Evolutionary conservation across 441 rosid species (phyloP), one percentile per base, ranked within the genome.

Genomic region (Populus hybrid): DNA sequence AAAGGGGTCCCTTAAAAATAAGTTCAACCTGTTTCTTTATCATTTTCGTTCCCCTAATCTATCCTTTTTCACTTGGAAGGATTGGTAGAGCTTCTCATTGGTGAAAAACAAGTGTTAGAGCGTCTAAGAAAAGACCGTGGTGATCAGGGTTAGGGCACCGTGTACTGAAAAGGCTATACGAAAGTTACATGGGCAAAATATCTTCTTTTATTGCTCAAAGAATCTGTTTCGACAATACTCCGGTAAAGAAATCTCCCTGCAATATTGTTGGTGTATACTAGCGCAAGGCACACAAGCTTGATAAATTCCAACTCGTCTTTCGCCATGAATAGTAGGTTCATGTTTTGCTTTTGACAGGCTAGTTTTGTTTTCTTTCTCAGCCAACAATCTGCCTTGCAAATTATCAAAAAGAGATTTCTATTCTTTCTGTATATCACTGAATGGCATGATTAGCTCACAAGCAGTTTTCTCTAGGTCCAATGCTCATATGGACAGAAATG

Each of bases 51-150:
- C 59, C 36, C 71, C 71, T 6, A 31, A 69, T 61, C 64, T 73
- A 26, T 16, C 24, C 31, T 29, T 75, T 21, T 64, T 18, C 21
- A 23, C 63, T n/a, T 70, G 23, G 78, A 77, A 90, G 97, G 86
- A 72, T 82, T 90, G 84, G 90, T 90, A 4, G 92, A 92, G 82
- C 81, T 84, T 82, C 92, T 92, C 50, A 87, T 89, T 2, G 97
- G 94, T 6, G 84, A 88, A 79, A 84, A 61, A 69, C 73, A 70
- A 35, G 87, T 86, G 40, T 74, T 88, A 67, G 86, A 87, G 80
- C 81, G 74, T 74, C 84, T 92, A 74, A 82, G 84, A 21, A 65
- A 77, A 74, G 69, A 71, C 50, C 63, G 36, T 23, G 61, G 2
- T 69, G 76, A 20, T 9, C 67, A 14, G 36, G 28, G 23, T 59